These are phyloP conservation scores for Thalia dealbata DNA, from an alignment of 176 grass and related monocot genomes.

Conservation along the genomic window DNA sequence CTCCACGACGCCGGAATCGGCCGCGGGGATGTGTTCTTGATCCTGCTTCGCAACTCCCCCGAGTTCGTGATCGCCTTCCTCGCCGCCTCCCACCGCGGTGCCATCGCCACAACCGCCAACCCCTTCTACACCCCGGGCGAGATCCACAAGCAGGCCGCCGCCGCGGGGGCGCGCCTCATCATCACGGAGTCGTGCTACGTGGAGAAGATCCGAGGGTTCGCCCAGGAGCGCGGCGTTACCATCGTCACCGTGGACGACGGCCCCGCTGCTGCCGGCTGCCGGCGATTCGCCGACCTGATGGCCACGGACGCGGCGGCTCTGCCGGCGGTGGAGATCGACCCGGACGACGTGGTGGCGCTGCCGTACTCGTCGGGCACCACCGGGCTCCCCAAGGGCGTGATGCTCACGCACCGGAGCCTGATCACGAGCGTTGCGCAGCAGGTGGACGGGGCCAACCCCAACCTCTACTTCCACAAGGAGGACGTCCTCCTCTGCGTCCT, in stretches of 20 bases:
- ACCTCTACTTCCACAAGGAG: conserved; percentile 47
- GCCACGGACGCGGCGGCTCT: neutral
- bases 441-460: conserved; percentile 92
- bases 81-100: conserved; percentile 2
- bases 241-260: conserved; percentile 16
- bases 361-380: conserved; percentile 91
- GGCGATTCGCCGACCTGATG: neutral
- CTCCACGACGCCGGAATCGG: conserved; percentile 1
- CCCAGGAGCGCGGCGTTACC: neutral
- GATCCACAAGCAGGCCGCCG: conserved; percentile 2
- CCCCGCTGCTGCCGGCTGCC: conserved; percentile 1
- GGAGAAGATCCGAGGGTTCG: conserved; percentile 1
- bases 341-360: conserved; percentile 67
- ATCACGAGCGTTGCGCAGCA: conserved; percentile 71
- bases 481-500: conserved; percentile 89
- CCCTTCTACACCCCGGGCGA: neutral
- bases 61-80: conserved; percentile 16
- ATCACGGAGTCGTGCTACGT: conserved; percentile 4
- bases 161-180: neutral
- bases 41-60: neutral
- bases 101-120: neutral
- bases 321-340: conserved; percentile 19
- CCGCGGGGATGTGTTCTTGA: conserved; percentile 10
- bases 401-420: conserved; percentile 67
- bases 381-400: conserved; percentile 86